Percentiles rank a stretch among this genome's conserved stretches.
These are phyloP conservation scores for Mucor mucedo DNA, from an alignment of 371 early-diverging fungal genomes.

Conservation along the genomic window DNA sequence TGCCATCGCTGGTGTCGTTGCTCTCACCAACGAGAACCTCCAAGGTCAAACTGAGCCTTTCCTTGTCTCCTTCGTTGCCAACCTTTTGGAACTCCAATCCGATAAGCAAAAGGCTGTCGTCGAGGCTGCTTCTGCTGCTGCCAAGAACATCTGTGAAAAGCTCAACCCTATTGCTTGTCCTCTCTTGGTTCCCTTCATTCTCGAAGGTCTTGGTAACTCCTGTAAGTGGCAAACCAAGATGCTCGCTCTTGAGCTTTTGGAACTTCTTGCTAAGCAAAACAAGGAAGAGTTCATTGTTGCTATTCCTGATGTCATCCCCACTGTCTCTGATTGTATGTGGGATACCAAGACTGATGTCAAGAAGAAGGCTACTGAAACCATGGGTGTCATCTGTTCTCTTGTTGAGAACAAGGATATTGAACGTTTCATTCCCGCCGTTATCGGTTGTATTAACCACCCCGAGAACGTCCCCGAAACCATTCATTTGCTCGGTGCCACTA, in stretches of 20 bases:
- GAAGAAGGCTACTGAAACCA: conserved; percentile 55
- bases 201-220: conserved; percentile 63
- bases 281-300: conserved; percentile 61
- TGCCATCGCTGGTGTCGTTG: conserved; percentile 66
- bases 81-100: conserved; percentile 65
- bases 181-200: conserved; percentile 62
- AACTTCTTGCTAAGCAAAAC: conserved; percentile 56
- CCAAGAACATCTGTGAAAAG: conserved; percentile 52
- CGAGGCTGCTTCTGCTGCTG: conserved; percentile 64
- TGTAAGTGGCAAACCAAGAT: conserved; percentile 83
- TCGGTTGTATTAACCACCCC: conserved; percentile 68
- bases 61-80: conserved; percentile 57
- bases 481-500: conserved; percentile 71
- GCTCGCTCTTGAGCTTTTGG: conserved; percentile 62
- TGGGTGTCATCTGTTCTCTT: conserved; percentile 57
- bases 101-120: conserved; percentile 70
- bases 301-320: conserved; percentile 75
- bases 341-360: conserved; percentile 75
- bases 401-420: conserved; percentile 72
- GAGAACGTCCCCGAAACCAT: conserved; percentile 72
- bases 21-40: conserved; percentile 51
- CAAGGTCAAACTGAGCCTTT: conserved; percentile 67
- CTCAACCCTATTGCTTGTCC: conserved; percentile 61
- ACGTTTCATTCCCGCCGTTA: conserved; percentile 67
- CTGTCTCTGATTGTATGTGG: conserved; percentile 74